Evolutionary conservation across 257 asterid species (phyloP).

Genomic region (Solanum megistacrolobum): DNA sequence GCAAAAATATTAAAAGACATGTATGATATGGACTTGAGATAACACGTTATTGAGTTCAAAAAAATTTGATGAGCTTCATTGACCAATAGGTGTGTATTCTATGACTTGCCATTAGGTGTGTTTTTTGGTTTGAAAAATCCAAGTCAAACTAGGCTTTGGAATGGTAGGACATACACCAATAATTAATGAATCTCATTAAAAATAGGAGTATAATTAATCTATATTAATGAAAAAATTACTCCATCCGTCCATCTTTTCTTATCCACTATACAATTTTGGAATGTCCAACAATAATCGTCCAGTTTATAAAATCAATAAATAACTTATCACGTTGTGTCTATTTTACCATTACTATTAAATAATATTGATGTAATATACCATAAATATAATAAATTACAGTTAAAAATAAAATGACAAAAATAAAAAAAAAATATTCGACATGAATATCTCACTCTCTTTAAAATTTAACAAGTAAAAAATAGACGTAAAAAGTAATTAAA

Average conservation of each 20-base stretch:
- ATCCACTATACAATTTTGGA: no score
- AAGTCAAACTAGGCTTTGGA: background rate
- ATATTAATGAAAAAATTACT: no score
- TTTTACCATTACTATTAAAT: no score
- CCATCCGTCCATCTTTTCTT: no score
- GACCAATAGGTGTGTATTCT: background rate
- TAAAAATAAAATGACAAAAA: no score
- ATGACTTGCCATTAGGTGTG: background rate
- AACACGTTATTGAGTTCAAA: background rate
- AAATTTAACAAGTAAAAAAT: no score
- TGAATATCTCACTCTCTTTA: no score
- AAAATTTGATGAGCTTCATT: background rate
- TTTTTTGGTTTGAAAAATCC: background rate
- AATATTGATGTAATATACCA: rapidly evolving
- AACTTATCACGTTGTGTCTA: no score
- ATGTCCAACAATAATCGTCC: no score
- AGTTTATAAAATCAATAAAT: no score
- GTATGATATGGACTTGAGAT: background rate
- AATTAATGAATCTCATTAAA: background rate
- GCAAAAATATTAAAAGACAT: background rate
- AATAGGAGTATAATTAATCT: background rate
- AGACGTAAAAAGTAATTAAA: background rate
- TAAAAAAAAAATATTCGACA: no score
- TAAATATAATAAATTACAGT: no score
- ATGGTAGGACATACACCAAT: background rate